These are phyloP conservation scores for Lablab purpureus DNA, from an alignment of 306 rosid species.

Conservation along the genomic window DNA sequence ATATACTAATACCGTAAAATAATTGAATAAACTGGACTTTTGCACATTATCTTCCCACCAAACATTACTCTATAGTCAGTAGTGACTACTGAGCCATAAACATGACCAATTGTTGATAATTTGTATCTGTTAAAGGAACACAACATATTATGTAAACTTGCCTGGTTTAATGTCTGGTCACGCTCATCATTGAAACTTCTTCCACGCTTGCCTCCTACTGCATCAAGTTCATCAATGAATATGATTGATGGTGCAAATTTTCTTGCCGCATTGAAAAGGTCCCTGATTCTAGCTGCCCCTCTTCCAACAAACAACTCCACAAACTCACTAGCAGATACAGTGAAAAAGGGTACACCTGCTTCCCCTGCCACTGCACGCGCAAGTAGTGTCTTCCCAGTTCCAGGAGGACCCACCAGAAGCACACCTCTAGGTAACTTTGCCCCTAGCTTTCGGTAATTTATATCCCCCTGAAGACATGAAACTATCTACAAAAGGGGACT, in stretches of 20 bases:
- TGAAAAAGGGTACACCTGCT: conserved; percentile 95
- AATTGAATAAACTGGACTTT: conserved; percentile 1
- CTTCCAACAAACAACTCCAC: conserved; percentile 97
- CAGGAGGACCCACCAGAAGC: conserved; percentile 93
- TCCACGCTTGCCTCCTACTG: conserved; percentile 97
- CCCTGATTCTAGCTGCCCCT: conserved; percentile 97
- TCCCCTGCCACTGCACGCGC: conserved; percentile 99
- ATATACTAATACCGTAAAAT: conserved; percentile 20
- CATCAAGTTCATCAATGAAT: conserved; percentile 97
- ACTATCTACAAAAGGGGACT: conserved; percentile 71
- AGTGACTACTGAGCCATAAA: conserved; percentile 13
- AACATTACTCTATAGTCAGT: not conserved
- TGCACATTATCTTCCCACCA: not conserved
- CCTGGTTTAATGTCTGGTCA: conserved; percentile 96
- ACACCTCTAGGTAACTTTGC: conserved; percentile 95
- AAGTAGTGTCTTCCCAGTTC: conserved; percentile 95
- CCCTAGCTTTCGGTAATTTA: conserved; percentile 85
- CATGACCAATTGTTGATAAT: not conserved
- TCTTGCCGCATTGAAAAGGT: conserved; percentile 85
- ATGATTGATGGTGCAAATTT: conserved; percentile 84
- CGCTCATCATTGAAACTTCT: conserved; percentile 96
- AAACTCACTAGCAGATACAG: conserved; percentile 97
- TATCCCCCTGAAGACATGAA: conserved; percentile 89
- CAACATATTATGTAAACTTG: conserved; percentile 40
- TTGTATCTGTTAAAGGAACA: conserved; percentile 26